A percentile compares a stretch with the other conserved stretches of the same genome.
Conservation (phyloP, 2,329 filamentous ascomycete genomes). For the Aspergillus luchuensis region DNA sequence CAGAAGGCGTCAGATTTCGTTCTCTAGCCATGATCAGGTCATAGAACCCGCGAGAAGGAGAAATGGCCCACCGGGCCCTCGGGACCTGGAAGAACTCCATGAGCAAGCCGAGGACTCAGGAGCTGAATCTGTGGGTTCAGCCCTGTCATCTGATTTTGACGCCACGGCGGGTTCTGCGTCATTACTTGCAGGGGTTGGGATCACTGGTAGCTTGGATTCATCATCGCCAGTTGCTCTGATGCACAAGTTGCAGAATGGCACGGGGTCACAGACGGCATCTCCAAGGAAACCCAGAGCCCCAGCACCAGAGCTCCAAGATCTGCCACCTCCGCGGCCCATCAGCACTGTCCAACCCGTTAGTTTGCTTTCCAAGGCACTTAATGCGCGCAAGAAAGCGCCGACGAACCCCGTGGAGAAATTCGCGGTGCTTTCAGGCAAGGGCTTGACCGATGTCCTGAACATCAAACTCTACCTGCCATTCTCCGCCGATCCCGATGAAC, state of each 20-base stretch:
- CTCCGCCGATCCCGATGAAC: conserved; percentile 57
- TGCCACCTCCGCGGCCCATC: conserved; percentile 64
- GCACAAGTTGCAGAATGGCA: conserved; percentile 39
- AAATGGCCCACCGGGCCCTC: conserved; percentile 29
- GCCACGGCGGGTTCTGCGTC: conserved; percentile 59
- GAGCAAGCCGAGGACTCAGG: conserved; percentile 51
- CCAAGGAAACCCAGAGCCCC: conserved; percentile 54
- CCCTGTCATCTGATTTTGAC: conserved; percentile 57
- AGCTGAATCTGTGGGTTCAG: conserved; percentile 51
- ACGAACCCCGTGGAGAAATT: conserved; percentile 65
- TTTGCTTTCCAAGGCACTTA: conserved; percentile 59
- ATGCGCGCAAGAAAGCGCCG: conserved; percentile 57
- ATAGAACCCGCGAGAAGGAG: conserved; percentile 35
- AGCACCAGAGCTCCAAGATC: conserved; percentile 55
- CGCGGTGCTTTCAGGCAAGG: conserved; percentile 61
- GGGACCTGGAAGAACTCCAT: conserved; percentile 36
- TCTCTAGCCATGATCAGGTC: conserved; percentile 41
- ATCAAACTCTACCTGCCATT: conserved; percentile 66
- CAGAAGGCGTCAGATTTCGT: conserved; percentile 56
- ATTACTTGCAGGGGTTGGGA: conserved; percentile 55
- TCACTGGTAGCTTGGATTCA: conserved; percentile 47
- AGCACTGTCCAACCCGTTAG: conserved; percentile 60
- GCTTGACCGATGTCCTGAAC: conserved; percentile 62
- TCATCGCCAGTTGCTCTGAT: conserved; percentile 53
- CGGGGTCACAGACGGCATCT: conserved; percentile 45